Conservation (phyloP, 257 asterid genomes). For the Plantago elongata region DNA sequence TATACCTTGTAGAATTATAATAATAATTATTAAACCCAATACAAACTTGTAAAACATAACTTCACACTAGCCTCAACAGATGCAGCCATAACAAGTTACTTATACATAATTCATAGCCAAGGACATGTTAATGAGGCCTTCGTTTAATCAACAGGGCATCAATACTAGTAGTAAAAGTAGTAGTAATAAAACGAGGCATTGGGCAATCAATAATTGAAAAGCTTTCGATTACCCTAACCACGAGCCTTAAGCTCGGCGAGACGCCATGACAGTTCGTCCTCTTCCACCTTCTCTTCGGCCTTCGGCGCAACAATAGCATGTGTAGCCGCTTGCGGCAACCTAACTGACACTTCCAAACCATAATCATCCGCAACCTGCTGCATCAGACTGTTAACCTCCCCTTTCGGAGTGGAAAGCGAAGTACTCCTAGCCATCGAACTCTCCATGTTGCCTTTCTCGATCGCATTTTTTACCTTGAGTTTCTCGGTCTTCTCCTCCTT, state of each 20-base stretch:
- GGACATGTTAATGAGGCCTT: too few species aligned
- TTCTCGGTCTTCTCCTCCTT: conserved; percentile 95
- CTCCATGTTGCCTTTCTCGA: conserved; percentile 99
- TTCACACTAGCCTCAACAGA: neutral
- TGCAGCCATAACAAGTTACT: neutral
- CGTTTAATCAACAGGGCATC: neutral
- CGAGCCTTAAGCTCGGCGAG: conserved; percentile 97
- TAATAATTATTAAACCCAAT: neutral
- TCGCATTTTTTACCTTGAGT: conserved; percentile 87
- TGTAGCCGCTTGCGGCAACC: conserved; percentile 81
- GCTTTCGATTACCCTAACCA: conserved; percentile 29
- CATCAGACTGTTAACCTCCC: conserved; percentile 86
- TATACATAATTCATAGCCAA: conserved; percentile 5
- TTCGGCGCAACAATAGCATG: conserved; percentile 52
- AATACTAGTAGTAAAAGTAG: neutral
- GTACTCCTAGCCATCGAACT: conserved; percentile 98
- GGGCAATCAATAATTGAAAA: neutral
- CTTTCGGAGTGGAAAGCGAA: conserved; percentile 88
- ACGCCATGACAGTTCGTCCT: conserved; percentile 87
- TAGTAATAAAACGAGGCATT: neutral
- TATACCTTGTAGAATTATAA: too few species aligned
- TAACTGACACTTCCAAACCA: conserved; percentile 92
- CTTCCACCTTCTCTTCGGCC: conserved; percentile 76
- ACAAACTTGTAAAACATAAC: neutral
- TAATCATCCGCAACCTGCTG: conserved; percentile 98